Percentiles rank a stretch among this genome's conserved stretches.
These are phyloP conservation scores for Cadophora malorum DNA, from an alignment of 2,329 filamentous ascomycete genomes.

Conservation along the genomic window DNA sequence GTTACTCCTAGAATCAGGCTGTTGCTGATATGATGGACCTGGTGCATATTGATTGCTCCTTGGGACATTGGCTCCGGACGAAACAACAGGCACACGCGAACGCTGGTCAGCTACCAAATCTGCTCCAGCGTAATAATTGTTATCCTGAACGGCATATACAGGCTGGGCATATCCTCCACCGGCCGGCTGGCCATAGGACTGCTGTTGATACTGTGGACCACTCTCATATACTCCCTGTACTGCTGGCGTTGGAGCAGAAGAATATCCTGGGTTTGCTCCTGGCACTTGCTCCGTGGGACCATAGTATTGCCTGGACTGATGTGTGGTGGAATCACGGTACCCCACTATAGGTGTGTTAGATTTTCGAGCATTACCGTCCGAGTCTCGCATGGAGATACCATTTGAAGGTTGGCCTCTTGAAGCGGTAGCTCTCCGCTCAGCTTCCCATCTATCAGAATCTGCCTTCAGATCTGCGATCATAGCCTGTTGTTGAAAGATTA, in stretches of 20 bases:
- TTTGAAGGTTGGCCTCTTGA: conserved; percentile 42
- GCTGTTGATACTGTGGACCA: conserved; percentile 34
- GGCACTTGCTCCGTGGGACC: conserved; percentile 42
- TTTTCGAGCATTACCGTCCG: conserved; percentile 43
- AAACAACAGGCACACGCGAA: conserved; percentile 31
- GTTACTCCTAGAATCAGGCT: conserved; percentile 26
- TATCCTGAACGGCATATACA: conserved; percentile 36
- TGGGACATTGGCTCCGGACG: conserved; percentile 31
- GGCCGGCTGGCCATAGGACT: conserved; percentile 36
- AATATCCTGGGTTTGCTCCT: conserved; percentile 35
- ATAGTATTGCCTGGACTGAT: conserved; percentile 47
- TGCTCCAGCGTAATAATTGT: conserved; percentile 43
- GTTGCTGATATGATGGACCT: conserved; percentile 32
- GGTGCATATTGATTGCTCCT: conserved; percentile 35
- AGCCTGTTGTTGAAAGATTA: conserved; percentile 48
- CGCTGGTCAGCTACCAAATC: conserved; percentile 35
- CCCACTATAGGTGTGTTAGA: conserved; percentile 47
- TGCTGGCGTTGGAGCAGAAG: conserved; percentile 30
- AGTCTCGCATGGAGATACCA: conserved; percentile 46
- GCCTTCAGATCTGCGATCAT: conserved; percentile 61
- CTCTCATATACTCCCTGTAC: conserved; percentile 40
- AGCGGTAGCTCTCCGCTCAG: conserved; percentile 41
- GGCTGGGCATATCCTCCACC: conserved; percentile 37
- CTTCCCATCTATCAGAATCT: conserved; percentile 58
- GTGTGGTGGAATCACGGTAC: conserved; percentile 45